Percentiles rank a stretch among this genome's conserved stretches.
phyloP scores from a whole-genome alignment of 2,329 filamentous ascomycete species.

The Trichoderma hamatum region DNA sequence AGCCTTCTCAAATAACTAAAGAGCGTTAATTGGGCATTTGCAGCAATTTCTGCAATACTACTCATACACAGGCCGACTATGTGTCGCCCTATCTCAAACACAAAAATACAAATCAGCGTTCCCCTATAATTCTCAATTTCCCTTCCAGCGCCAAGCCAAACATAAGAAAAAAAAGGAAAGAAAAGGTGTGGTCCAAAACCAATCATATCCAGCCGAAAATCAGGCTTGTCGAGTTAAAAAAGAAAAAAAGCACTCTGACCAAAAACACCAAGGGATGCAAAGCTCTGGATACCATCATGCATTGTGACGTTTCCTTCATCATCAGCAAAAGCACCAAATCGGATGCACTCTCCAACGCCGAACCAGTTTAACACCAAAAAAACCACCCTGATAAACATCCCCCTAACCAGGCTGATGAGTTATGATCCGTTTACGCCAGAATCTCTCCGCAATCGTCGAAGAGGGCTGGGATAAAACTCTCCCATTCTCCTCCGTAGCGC shows the following conservation, averaged over 20 bases:
- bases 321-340: conserved; percentile 9
- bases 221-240: conserved; percentile 31
- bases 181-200: conserved; percentile 25
- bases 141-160: conserved; percentile 27
- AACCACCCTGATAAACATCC: not conserved
- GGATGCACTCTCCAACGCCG: conserved; percentile 16
- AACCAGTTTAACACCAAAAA: not conserved
- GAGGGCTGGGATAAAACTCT: not conserved
- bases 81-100: conserved; percentile 7
- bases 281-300: conserved; percentile 14
- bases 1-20: not conserved
- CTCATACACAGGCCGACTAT: conserved; percentile 3
- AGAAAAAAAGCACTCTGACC: conserved; percentile 33
- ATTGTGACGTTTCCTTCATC: conserved; percentile 21
- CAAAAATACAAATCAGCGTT: not conserved
- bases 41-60: conserved; percentile 6
- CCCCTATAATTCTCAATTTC: conserved; percentile 6
- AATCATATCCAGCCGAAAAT: conserved; percentile 29
- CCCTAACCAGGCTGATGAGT: not conserved
- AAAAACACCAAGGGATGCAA: conserved; percentile 34
- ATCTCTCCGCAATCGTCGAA: not conserved
- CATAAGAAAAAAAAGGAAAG: conserved; percentile 29
- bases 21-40: not conserved
- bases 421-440: not conserved
- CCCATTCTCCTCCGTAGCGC: conserved; percentile 12